Percentiles rank a stretch among this genome's conserved stretches.
Evolutionary conservation across 2,329 filamentous ascomycete genomes (phyloP).

Genomic region (Hyphodiscus sp.): DNA sequence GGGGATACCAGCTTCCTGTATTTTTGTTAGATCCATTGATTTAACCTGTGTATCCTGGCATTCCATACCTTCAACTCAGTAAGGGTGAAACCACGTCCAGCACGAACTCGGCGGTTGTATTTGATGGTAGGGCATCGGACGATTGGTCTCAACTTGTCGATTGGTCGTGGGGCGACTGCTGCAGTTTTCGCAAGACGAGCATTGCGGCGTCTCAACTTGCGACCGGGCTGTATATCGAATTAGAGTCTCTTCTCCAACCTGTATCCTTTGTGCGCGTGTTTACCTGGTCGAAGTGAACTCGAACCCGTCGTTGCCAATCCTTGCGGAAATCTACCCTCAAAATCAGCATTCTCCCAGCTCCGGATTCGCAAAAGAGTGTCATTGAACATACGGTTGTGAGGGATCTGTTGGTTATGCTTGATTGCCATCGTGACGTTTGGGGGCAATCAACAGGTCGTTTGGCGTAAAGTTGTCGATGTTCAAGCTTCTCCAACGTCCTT

Average conservation of each 20-base stretch:
- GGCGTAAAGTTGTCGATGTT: slow-evolving; percentile 8
- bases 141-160: slow-evolving; percentile 93
- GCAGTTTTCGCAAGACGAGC: slow-evolving; percentile 93
- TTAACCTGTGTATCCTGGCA: background rate
- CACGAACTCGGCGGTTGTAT: slow-evolving; percentile 97
- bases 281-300: slow-evolving; percentile 99
- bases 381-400: slow-evolving; percentile 75
- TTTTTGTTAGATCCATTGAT: slow-evolving; percentile 15
- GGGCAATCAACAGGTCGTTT: slow-evolving; percentile 25
- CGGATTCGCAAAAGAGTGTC: slow-evolving; percentile 17
- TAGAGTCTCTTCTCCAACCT: slow-evolving; percentile 19
- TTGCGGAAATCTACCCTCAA: slow-evolving; percentile 80
- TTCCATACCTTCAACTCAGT: slow-evolving; percentile 88
- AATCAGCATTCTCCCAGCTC: slow-evolving; percentile 25
- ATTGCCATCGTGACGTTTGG: slow-evolving; percentile 58
- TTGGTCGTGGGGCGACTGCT: slow-evolving; percentile 88
- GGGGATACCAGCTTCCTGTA: slow-evolving; percentile 87
- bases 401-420: slow-evolving; percentile 99
- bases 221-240: slow-evolving; percentile 65
- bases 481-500: background rate
- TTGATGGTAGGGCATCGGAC: slow-evolving; percentile 97
- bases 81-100: slow-evolving; percentile 95
- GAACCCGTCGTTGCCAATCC: slow-evolving; percentile 99
- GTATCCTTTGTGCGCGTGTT: slow-evolving; percentile 27
- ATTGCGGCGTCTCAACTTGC: slow-evolving; percentile 88